A percentile compares a stretch with the other conserved stretches of the same genome.
Conservation (phyloP, 2,329 filamentous ascomycete genomes). For the Pseudogymnoascus sp. region DNA sequence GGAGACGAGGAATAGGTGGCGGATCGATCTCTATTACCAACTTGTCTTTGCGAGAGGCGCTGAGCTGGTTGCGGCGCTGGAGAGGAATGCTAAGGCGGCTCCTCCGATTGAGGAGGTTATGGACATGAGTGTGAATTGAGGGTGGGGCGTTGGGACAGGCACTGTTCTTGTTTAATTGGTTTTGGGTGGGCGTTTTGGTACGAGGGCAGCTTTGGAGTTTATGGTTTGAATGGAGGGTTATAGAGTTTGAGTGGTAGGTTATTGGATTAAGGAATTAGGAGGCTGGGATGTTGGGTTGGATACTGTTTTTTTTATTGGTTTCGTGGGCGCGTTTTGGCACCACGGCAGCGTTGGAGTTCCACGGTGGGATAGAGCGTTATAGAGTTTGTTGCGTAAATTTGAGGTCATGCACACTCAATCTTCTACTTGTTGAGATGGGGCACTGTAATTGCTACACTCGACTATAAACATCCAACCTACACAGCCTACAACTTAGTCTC, state of each 20-base stretch:
- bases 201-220: neutral
- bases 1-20: neutral
- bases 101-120: neutral
- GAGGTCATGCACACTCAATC: neutral
- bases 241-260: neutral
- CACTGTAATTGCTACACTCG: slow-evolving; percentile 8
- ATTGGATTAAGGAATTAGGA: neutral
- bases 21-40: neutral
- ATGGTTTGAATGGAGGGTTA: too few species aligned
- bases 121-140: neutral
- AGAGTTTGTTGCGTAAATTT: neutral
- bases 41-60: neutral
- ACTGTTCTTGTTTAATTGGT: neutral
- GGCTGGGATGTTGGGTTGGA: too few species aligned
- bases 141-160: neutral
- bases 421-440: neutral
- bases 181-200: neutral
- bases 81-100: neutral
- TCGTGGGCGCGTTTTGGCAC: neutral
- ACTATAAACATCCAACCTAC: slow-evolving; percentile 11
- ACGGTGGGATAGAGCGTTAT: neutral
- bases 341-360: neutral
- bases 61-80: neutral
- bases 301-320: neutral
- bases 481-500: slow-evolving; percentile 23